Evolutionary conservation across 2,329 filamentous ascomycete genomes (phyloP), one percentile per base, ranked within the genome.

Genomic region (Coniella lustricola): DNA sequence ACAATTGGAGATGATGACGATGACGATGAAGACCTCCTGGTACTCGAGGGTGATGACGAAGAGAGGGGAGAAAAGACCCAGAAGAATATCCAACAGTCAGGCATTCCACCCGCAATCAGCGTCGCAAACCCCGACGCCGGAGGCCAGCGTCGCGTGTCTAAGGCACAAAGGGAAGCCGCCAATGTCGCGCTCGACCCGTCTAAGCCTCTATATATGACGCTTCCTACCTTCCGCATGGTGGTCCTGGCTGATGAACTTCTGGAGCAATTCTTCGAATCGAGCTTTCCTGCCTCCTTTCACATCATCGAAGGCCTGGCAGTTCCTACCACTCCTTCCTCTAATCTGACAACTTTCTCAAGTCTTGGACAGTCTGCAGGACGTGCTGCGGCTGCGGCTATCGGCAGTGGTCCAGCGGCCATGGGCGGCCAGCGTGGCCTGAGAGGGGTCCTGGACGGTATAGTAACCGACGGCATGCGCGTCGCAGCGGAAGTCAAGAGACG

Each of bases 211-310:
- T 87, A 96, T 64, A 96, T 98, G 61, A 97, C 93, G 1, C 77
- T 98, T 1, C 93, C 93, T 1, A 98, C 93, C 1, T 98, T 98
- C 76, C 85, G 93, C 56, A 98, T 98, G 93, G 90, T 98, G 3
- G 87, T 98, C 9, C 80, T 98, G 7, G 93, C 93, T 37, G 93
- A 98, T 61, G 93, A 98, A 65, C 77, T 94, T 1, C 79, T 98
- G 5, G 91, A 98, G 61, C 87, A 94, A 57, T 98, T 98, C 69
- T 98, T 98, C 64, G 93, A 98, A 68, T 87, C 88, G 1, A 94
- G 90, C 35, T 96, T 97, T 69, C 89, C 91, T 0, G 82, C 87
- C 44, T 95, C 90, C 1, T 94, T 98, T 77, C 89, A 87, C 60
- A 82, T 96, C 40, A 83, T 87, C 20, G 86, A 94, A 12, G 76